Percentiles rank a stretch among this genome's conserved stretches.
These are phyloP conservation scores for Trichopus zeylanicus DNA, from an alignment of 116 monocot genomes.

Conservation along the genomic window DNA sequence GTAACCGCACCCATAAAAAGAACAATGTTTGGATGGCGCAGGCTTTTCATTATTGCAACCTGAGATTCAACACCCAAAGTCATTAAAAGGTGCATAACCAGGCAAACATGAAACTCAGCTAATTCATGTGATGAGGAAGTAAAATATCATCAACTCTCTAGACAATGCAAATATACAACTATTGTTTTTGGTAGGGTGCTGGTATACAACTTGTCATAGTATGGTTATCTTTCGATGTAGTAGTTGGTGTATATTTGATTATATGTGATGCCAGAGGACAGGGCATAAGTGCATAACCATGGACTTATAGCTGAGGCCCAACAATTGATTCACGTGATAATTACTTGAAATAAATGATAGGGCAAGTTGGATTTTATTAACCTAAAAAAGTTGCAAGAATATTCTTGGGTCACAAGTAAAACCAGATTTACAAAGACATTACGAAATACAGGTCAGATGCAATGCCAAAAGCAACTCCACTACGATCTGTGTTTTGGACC, in stretches of 20 bases:
- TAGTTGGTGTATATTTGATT: background rate
- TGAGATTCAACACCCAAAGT: slow-evolving; percentile 13
- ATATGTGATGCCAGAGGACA: background rate
- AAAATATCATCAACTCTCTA: background rate
- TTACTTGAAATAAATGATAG: background rate
- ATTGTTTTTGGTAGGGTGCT: background rate
- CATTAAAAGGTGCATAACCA: background rate
- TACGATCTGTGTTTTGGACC: too few species aligned
- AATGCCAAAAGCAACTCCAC: too few species aligned
- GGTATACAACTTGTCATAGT: background rate
- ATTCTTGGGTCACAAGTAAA: too few species aligned
- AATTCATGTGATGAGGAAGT: background rate
- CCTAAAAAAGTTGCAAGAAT: too few species aligned
- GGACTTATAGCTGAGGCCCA: background rate
- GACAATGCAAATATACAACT: too few species aligned
- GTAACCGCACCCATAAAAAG: slow-evolving; percentile 92
- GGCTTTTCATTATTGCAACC: slow-evolving; percentile 96
- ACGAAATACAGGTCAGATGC: too few species aligned
- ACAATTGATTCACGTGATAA: background rate
- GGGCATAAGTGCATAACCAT: background rate
- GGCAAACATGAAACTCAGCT: background rate
- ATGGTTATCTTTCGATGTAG: background rate
- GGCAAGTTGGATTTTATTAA: background rate
- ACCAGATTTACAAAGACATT: too few species aligned
- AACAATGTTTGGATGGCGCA: slow-evolving; percentile 96